Evolutionary conservation across 2,329 filamentous ascomycete species (phyloP).

Genomic region (Didymosphaeria variabile): DNA sequence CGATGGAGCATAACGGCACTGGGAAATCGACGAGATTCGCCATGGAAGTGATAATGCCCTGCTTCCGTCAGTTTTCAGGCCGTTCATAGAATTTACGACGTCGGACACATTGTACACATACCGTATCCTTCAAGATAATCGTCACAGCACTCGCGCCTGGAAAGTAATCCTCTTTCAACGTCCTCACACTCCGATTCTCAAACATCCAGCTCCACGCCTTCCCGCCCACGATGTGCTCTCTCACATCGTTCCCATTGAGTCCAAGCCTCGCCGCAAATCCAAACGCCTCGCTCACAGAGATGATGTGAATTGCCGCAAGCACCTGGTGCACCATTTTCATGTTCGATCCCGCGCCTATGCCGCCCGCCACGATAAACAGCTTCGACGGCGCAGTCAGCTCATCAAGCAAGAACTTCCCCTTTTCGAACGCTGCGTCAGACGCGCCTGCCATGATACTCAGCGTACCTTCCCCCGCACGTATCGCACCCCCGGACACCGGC

Average conservation of each 20-base stretch:
- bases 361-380: constrained; percentile 64
- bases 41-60: constrained; percentile 73
- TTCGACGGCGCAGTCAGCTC: constrained; percentile 69
- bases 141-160: constrained; percentile 55
- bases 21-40: constrained; percentile 67
- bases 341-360: constrained; percentile 63
- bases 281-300: constrained; percentile 65
- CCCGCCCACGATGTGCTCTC: constrained; percentile 58
- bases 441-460: constrained; percentile 79
- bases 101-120: constrained; percentile 25
- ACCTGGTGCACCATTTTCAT: constrained; percentile 68
- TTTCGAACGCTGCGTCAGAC: constrained; percentile 64
- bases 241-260: constrained; percentile 60
- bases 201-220: constrained; percentile 64
- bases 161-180: constrained; percentile 61
- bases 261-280: constrained; percentile 64
- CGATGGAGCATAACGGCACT: constrained; percentile 67
- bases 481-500: constrained; percentile 76
- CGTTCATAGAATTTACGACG: background rate
- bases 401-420: constrained; percentile 67
- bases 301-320: constrained; percentile 67
- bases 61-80: constrained; percentile 14
- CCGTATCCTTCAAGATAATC: constrained; percentile 59
- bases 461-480: constrained; percentile 74
- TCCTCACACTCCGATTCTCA: constrained; percentile 63